phyloP scores from a whole-genome alignment of 1,139 yeast species.

The Candida mesenterica region DNA sequence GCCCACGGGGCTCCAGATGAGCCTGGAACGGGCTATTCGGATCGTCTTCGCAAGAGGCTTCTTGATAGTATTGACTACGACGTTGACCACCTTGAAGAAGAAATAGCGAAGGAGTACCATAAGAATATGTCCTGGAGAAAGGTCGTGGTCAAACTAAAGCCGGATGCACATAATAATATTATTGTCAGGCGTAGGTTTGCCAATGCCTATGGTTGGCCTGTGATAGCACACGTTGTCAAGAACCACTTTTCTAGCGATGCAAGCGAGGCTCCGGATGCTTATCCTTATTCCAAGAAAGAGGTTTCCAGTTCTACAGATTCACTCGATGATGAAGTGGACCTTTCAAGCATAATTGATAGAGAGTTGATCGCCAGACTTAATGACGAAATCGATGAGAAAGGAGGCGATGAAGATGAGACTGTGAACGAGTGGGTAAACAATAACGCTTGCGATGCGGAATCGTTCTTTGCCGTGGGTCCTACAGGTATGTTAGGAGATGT shows the following conservation, averaged over 20 bases:
- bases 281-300: background rate
- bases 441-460: constrained; percentile 43
- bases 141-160: constrained; percentile 78
- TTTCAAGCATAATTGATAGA: constrained; percentile 33
- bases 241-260: constrained; percentile 48
- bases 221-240: constrained; percentile 72
- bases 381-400: constrained; percentile 29
- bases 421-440: constrained; percentile 51
- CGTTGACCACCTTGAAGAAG: constrained; percentile 58
- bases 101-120: constrained; percentile 88
- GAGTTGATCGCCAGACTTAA: constrained; percentile 37
- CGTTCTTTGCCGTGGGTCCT: constrained; percentile 65
- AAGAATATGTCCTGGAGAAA: constrained; percentile 86
- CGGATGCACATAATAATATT: constrained; percentile 96
- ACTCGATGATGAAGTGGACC: constrained; percentile 28
- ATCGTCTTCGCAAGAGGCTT: constrained; percentile 9
- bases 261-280: background rate
- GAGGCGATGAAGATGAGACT: constrained; percentile 11
- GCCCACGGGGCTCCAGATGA: background rate
- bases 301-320: constrained; percentile 17
- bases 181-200: constrained; percentile 85
- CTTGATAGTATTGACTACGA: constrained; percentile 16
- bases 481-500: constrained; percentile 67
- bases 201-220: constrained; percentile 97
- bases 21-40: constrained; percentile 3